Evolutionary conservation across 495 filamentous ascomycete genomes (phyloP).

Genomic region (Schizothecium vesticola): DNA sequence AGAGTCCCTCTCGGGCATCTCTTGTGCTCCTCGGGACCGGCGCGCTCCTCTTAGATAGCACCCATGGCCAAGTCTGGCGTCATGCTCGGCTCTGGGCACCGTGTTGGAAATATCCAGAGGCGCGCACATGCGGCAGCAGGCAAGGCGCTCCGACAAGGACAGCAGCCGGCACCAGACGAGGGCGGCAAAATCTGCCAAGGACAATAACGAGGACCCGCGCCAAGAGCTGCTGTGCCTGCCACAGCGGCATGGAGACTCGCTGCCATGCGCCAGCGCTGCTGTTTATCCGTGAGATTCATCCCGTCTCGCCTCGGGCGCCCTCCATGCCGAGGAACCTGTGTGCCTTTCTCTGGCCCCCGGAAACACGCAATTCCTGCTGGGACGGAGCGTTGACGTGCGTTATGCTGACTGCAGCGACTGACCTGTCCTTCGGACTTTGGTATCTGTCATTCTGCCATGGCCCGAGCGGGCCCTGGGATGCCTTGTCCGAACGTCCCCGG

Average conservation of each 20-base stretch:
- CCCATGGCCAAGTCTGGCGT: neutral
- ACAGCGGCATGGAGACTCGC: neutral
- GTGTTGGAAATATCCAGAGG: neutral
- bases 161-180: neutral
- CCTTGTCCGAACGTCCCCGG: neutral
- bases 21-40: neutral
- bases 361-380: neutral
- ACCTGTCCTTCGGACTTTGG: neutral
- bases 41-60: neutral
- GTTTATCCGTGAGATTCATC: neutral
- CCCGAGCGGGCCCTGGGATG: neutral
- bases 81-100: neutral
- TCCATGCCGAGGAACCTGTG: neutral
- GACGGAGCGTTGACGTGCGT: neutral
- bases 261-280: neutral
- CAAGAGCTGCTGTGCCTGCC: neutral
- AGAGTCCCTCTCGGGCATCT: neutral
- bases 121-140: neutral
- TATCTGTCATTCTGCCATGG: neutral
- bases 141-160: neutral
- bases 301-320: neutral
- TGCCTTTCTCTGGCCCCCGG: neutral
- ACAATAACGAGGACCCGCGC: neutral
- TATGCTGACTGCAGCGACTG: neutral
- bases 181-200: neutral